Percentiles rank a stretch among this genome's conserved stretches.
Evolutionary conservation across 2,329 filamentous ascomycete genomes (phyloP).

Genomic region (Phialophora tarda): DNA sequence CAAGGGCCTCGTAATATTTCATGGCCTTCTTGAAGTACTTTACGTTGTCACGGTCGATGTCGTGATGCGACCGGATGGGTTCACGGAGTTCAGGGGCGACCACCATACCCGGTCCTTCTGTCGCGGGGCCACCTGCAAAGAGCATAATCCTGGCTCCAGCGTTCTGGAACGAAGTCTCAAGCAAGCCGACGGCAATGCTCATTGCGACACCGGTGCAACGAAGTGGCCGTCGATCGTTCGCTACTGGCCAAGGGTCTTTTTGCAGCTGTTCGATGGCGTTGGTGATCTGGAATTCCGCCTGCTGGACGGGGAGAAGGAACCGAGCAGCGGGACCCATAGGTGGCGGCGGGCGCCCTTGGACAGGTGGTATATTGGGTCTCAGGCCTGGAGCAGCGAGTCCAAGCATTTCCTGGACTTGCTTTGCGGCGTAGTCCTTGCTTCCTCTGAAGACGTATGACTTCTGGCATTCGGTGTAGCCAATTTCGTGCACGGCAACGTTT

Average conservation of each 20-base stretch:
- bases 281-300: slow-evolving; percentile 96
- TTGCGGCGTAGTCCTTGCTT: slow-evolving; percentile 96
- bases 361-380: slow-evolving; percentile 73
- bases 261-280: slow-evolving; percentile 94
- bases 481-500: slow-evolving; percentile 93
- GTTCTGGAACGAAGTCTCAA: slow-evolving; percentile 96
- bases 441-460: slow-evolving; percentile 99
- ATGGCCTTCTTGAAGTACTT: slow-evolving; percentile 99
- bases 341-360: slow-evolving; percentile 73
- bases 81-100: slow-evolving; percentile 95
- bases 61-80: slow-evolving; percentile 96
- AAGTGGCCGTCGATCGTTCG: slow-evolving; percentile 86
- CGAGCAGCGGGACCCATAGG: slow-evolving; percentile 81
- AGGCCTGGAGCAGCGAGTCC: slow-evolving; percentile 75
- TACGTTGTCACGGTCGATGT: slow-evolving; percentile 98
- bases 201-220: slow-evolving; percentile 96
- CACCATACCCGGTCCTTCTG: slow-evolving; percentile 95
- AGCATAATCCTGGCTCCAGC: slow-evolving; percentile 95
- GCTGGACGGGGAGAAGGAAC: slow-evolving; percentile 91
- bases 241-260: slow-evolving; percentile 96
- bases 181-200: slow-evolving; percentile 87
- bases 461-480: slow-evolving; percentile 96
- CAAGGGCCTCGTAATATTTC: slow-evolving; percentile 96
- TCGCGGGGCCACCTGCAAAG: slow-evolving; percentile 92
- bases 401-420: slow-evolving; percentile 99